These are phyloP conservation scores for Aspergillus egyptiacus DNA, from an alignment of 495 filamentous ascomycete genomes.

Conservation along the genomic window DNA sequence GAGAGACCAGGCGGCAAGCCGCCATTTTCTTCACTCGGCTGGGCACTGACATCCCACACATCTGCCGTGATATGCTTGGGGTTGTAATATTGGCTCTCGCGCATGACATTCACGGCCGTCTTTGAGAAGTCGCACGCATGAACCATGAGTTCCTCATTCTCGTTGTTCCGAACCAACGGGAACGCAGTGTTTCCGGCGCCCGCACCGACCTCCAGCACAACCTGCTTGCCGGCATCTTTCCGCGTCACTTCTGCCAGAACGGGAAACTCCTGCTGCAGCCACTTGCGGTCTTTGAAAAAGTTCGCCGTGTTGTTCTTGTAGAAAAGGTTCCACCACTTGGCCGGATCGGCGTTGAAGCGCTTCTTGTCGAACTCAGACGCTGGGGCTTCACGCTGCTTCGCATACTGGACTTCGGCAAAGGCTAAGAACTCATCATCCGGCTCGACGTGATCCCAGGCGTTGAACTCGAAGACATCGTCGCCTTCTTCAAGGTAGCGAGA, in stretches of 20 bases:
- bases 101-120: constrained; percentile 85
- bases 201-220: constrained; percentile 84
- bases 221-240: constrained; percentile 52
- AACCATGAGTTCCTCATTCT: constrained; percentile 69
- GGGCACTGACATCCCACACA: constrained; percentile 80
- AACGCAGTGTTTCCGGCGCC: constrained; percentile 96
- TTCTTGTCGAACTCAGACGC: constrained; percentile 81
- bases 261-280: constrained; percentile 92
- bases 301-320: constrained; percentile 92
- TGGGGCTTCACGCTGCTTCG: constrained; percentile 71
- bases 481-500: constrained; percentile 74
- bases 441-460: constrained; percentile 96
- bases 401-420: constrained; percentile 74
- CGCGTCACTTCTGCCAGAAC: constrained; percentile 64
- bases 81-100: constrained; percentile 60
- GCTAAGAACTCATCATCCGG: constrained; percentile 77
- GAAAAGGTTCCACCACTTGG: constrained; percentile 94
- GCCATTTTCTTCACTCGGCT: constrained; percentile 31
- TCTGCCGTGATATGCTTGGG: constrained; percentile 67
- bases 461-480: constrained; percentile 89
- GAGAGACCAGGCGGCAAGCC: constrained; percentile 67
- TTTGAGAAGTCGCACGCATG: constrained; percentile 93
- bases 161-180: constrained; percentile 73
- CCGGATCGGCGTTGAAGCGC: constrained; percentile 82
- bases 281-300: constrained; percentile 98